phyloP scores from a whole-genome alignment of 2,329 filamentous ascomycete genomes.

The Sordariomycetes sp. region DNA sequence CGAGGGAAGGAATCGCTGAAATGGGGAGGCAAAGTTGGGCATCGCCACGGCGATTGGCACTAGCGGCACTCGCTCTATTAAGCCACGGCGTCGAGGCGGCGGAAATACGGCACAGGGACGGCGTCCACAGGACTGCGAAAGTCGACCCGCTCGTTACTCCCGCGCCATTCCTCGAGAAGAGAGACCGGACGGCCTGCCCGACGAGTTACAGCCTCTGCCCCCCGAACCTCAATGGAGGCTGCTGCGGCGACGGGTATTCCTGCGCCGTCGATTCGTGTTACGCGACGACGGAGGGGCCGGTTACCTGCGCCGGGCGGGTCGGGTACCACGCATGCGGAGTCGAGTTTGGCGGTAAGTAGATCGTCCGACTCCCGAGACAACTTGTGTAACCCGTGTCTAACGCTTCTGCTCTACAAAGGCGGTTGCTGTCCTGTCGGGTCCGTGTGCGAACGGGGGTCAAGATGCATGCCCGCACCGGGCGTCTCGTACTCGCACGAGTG shows the following conservation, averaged over 20 bases:
- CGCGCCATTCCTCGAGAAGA: background rate
- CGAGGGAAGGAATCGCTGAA: background rate
- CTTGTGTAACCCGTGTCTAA: background rate
- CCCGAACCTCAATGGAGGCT: slow-evolving; percentile 26
- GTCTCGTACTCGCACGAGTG: slow-evolving; percentile 25
- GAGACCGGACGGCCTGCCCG: slow-evolving; percentile 1
- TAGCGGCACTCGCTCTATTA: background rate
- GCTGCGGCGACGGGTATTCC: slow-evolving; percentile 32
- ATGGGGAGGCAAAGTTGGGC: background rate
- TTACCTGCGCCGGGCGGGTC: slow-evolving; percentile 19
- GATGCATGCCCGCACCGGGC: slow-evolving; percentile 30
- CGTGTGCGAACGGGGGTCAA: slow-evolving; percentile 22
- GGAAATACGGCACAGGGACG: slow-evolving; percentile 2
- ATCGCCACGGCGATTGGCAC: background rate
- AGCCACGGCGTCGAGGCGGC: background rate
- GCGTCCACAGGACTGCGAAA: background rate
- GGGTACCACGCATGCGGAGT: slow-evolving; percentile 27
- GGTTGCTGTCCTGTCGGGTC: slow-evolving; percentile 31
- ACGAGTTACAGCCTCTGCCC: slow-evolving; percentile 16
- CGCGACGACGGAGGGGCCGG: slow-evolving; percentile 28
- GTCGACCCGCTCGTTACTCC: background rate
- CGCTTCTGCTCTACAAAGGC: slow-evolving; percentile 14
- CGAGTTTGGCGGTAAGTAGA: slow-evolving; percentile 19
- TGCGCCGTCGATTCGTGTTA: slow-evolving; percentile 34
- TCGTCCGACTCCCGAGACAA: background rate